Percentiles rank a stretch among this genome's conserved stretches.
Evolutionary conservation across 1,284 basidiomycete genomes (phyloP).

Genomic region (Malassezia obtusa): DNA sequence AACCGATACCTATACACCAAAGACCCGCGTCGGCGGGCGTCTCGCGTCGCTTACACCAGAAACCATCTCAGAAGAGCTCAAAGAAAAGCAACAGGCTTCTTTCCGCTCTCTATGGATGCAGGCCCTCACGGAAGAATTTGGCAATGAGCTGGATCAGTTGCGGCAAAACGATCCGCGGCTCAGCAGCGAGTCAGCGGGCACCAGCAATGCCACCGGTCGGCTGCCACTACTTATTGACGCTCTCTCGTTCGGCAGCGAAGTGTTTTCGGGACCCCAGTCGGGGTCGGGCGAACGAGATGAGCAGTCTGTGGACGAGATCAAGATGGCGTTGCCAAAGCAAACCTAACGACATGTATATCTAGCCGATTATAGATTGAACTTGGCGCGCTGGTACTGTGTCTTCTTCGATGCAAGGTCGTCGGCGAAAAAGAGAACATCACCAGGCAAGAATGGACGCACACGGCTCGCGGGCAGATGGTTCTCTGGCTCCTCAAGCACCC

Average conservation of each 20-base stretch:
- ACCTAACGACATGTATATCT: neutral
- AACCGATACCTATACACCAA: neutral
- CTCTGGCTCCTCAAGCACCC: constrained; percentile 71
- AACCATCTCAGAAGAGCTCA: constrained; percentile 1
- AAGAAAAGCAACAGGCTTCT: constrained; percentile 14
- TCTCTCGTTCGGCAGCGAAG: constrained; percentile 25
- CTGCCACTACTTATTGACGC: constrained; percentile 34
- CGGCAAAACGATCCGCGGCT: constrained; percentile 13
- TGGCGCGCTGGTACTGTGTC: constrained; percentile 22
- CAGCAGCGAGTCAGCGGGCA: neutral
- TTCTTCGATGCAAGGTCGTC: constrained; percentile 35
- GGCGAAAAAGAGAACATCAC: constrained; percentile 50
- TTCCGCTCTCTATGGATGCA: constrained; percentile 32
- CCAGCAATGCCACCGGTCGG: constrained; percentile 13
- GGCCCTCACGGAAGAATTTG: constrained; percentile 31
- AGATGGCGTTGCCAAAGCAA: constrained; percentile 2
- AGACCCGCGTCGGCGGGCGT: neutral
- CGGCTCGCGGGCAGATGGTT: constrained; percentile 69
- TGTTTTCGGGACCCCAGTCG: constrained; percentile 5
- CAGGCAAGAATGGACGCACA: constrained; percentile 69
- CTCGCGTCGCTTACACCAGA: neutral
- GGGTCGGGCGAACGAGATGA: neutral
- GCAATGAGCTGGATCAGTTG: constrained; percentile 28
- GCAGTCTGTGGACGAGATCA: constrained; percentile 1
- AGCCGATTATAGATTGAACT: constrained; percentile 1